Conservation (phyloP, 2,329 filamentous ascomycete species). For the Mycosphaerella arachidis region DNA sequence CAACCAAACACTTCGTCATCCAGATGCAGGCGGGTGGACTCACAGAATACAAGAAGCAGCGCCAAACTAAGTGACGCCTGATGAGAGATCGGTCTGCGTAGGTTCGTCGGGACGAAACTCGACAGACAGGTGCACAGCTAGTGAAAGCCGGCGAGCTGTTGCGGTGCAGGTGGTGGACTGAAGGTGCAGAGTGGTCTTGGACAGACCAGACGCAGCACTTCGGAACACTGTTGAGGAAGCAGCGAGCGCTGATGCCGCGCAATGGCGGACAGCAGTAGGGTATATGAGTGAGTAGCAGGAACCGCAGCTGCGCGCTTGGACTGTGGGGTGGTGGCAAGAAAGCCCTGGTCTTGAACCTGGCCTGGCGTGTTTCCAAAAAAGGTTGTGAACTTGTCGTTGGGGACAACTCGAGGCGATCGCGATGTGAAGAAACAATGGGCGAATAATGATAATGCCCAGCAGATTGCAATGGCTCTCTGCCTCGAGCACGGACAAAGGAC, state of each 20-base stretch:
- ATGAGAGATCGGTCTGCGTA: slow-evolving; percentile 8
- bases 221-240: neutral
- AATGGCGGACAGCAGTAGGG: neutral
- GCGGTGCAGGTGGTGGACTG: neutral
- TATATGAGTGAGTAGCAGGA: neutral
- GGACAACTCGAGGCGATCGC: neutral
- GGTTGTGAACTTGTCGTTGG: neutral
- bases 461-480: neutral
- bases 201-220: slow-evolving; percentile 4
- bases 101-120: slow-evolving; percentile 11
- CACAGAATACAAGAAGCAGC: slow-evolving; percentile 30
- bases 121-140: slow-evolving; percentile 35
- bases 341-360: neutral
- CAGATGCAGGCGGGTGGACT: slow-evolving; percentile 8
- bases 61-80: neutral
- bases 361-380: neutral
- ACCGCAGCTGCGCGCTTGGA: neutral
- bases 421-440: neutral
- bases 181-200: slow-evolving; percentile 9
- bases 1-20: neutral
- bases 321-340: slow-evolving; percentile 1
- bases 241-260: neutral
- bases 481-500: neutral
- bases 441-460: neutral
- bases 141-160: slow-evolving; percentile 28